These are phyloP conservation scores for Lodderomyces pseudojiufengensis DNA, from an alignment of 1,139 yeast species.

Conservation along the genomic window DNA sequence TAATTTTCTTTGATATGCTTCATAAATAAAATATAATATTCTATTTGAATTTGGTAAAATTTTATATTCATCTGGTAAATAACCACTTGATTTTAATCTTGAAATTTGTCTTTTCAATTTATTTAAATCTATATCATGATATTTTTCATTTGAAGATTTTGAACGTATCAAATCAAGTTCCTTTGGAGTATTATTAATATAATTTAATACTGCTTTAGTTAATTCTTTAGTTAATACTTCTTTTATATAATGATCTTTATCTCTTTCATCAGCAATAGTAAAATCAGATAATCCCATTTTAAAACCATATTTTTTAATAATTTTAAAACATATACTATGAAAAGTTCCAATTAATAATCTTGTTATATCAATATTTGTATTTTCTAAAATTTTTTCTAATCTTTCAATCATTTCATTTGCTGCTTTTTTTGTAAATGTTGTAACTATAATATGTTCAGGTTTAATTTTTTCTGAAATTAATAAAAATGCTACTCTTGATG, in stretches of 20 bases:
- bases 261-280: conserved; percentile 67
- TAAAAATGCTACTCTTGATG: conserved; percentile 73
- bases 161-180: conserved; percentile 5
- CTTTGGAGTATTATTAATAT: conserved; percentile 17
- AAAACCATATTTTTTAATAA: conserved; percentile 55
- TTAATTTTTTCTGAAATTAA: conserved; percentile 45
- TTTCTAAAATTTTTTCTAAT: conserved; percentile 36
- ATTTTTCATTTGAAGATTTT: conserved; percentile 15
- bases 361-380: conserved; percentile 31
- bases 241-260: conserved; percentile 48
- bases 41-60: conserved; percentile 10
- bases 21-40: conserved; percentile 37
- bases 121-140: conserved; percentile 33
- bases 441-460: conserved; percentile 68
- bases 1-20: conserved; percentile 50
- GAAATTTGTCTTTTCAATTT: conserved; percentile 47
- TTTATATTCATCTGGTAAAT: conserved; percentile 34
- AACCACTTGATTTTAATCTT: conserved; percentile 48
- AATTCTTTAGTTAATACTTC: conserved; percentile 37
- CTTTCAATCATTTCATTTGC: conserved; percentile 79
- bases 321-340: conserved; percentile 70
- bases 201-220: conserved; percentile 19
- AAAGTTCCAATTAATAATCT: conserved; percentile 75
- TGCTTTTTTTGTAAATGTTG: conserved; percentile 90
- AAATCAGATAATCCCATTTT: conserved; percentile 47